Evolutionary conservation across 352 stramenopile species (phyloP), one percentile per base, ranked within the genome.

Genomic region (Globisporangium spiculum): DNA sequence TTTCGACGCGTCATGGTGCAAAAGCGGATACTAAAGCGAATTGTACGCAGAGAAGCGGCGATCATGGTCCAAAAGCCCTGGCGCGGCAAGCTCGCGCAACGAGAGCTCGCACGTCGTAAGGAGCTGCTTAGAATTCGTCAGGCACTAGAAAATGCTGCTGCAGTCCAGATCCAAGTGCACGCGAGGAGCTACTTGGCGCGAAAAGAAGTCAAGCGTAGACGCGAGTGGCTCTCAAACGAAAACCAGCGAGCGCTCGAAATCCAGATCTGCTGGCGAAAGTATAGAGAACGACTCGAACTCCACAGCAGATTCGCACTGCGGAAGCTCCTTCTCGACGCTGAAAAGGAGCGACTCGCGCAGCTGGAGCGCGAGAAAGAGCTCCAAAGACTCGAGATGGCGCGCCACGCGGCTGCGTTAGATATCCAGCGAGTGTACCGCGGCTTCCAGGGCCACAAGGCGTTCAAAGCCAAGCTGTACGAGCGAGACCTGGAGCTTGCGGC

Each of bases 401-500:
- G 68, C 3, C 61, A 80, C 16, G 44, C 52, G 4, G 71, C 75
- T 3, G 77, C 62, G 0, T 52, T 82, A 0, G 32, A 69, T 0
- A 74, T 90, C 0, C 74, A 90, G 56, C 85, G 80, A 7, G 57
- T 86, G 3, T 68, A 71, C 20, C 74, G 81, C 2, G 74, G 84
- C 0, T 75, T 86, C 20, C 54, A 79, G 2, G 79, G 68, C 0
- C 57, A 80, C 1, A 70, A 67, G 30, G 38, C 72, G 1, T 82
- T 75, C 5, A 32, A 56, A 9, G 67, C 56, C 6, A 73, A 63
- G 32, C 18, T 75, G 0, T 52, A 57, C 20, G 67, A 64, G 2
- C 62, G 66, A 46, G 52, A 56, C 4, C 69, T 76, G 50, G 75
- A 84, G 0, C 62, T 73, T 18, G 81, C 81, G 1, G 79, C 69